Conservation (phyloP, 2,329 filamentous ascomycete genomes). For the Alternaria viburni region DNA sequence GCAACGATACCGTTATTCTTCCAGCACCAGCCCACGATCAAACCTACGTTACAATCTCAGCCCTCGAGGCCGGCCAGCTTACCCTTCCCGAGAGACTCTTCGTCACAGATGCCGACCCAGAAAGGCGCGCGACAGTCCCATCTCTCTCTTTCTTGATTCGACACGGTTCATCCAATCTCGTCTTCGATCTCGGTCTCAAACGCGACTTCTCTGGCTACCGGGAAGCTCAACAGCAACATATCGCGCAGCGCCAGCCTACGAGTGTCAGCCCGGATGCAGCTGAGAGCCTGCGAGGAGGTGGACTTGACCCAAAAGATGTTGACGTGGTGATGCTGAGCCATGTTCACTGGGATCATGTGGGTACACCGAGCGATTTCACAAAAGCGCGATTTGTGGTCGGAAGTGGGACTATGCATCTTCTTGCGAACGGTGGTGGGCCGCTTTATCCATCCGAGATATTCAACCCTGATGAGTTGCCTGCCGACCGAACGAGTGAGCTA, state of each 20-base stretch:
- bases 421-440: slow-evolving; percentile 31
- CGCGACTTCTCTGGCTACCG: slow-evolving; percentile 54
- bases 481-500: slow-evolving; percentile 53
- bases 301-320: slow-evolving; percentile 45
- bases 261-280: slow-evolving; percentile 54
- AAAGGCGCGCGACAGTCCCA: slow-evolving; percentile 57
- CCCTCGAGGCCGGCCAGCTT: slow-evolving; percentile 46
- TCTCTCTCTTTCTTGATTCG: slow-evolving; percentile 61
- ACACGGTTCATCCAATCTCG: slow-evolving; percentile 51
- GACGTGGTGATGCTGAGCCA: slow-evolving; percentile 59
- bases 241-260: slow-evolving; percentile 55
- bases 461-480: slow-evolving; percentile 52
- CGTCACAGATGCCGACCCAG: slow-evolving; percentile 53
- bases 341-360: slow-evolving; percentile 65
- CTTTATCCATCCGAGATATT: slow-evolving; percentile 55
- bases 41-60: slow-evolving; percentile 40
- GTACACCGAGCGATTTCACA: slow-evolving; percentile 61
- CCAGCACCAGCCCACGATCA: slow-evolving; percentile 29
- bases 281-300: slow-evolving; percentile 46
- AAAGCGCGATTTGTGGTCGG: slow-evolving; percentile 60
- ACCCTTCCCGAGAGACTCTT: slow-evolving; percentile 58
- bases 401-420: slow-evolving; percentile 36
- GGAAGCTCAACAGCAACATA: slow-evolving; percentile 53
- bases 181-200: slow-evolving; percentile 63
- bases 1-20: slow-evolving; percentile 20